Conservation (phyloP, 2,329 filamentous ascomycete genomes). For the Uncinocarpus reesii region DNA sequence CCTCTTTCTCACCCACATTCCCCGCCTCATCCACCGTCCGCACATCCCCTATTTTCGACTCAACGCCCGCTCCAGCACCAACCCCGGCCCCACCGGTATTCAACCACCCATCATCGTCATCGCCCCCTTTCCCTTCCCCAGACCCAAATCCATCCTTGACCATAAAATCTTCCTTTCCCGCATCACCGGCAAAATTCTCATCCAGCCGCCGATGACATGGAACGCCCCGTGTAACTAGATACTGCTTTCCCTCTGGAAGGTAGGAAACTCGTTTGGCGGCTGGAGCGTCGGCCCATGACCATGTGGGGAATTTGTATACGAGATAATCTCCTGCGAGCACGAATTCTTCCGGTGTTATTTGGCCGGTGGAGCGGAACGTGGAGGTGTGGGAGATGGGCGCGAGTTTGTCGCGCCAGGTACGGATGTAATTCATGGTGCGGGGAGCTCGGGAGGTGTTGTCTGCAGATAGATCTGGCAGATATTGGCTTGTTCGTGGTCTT, state of each 20-base stretch:
- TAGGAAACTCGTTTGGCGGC: constrained; percentile 66
- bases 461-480: no score
- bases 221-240: constrained; percentile 84
- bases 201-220: constrained; percentile 86
- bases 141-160: constrained; percentile 63
- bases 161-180: constrained; percentile 73
- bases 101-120: constrained; percentile 81
- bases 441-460: not conserved
- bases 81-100: constrained; percentile 64
- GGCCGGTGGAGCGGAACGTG: constrained; percentile 83
- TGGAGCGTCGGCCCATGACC: constrained; percentile 89
- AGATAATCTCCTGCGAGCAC: constrained; percentile 91
- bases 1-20: constrained; percentile 65
- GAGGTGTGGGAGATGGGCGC: constrained; percentile 82
- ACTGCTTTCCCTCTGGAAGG: constrained; percentile 85
- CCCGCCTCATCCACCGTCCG: constrained; percentile 81
- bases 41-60: constrained; percentile 68
- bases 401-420: constrained; percentile 82
- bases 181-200: constrained; percentile 83
- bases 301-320: constrained; percentile 97
- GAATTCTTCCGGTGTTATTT: constrained; percentile 97
- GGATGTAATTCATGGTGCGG: constrained; percentile 68
- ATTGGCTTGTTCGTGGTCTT: not conserved
- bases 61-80: constrained; percentile 56
- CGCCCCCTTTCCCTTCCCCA: constrained; percentile 34